Percentiles rank a stretch among this genome's conserved stretches.
phyloP scores from a whole-genome alignment of 352 stramenopile species.

The Elongisporangium prolatum region DNA sequence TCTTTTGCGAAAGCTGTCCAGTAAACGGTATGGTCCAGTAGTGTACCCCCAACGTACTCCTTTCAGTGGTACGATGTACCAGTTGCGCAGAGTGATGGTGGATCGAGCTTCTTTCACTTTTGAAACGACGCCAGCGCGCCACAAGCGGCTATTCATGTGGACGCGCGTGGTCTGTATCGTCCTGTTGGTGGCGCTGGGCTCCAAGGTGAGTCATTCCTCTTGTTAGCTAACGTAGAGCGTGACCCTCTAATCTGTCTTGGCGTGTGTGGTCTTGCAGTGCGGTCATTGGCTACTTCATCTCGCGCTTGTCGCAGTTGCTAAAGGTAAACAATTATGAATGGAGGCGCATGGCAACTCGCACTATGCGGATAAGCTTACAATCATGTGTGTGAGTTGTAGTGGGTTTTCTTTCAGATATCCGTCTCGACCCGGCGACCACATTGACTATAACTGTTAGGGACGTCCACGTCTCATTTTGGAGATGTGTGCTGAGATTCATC shows the following conservation, averaged over 20 bases:
- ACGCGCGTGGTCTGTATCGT: background rate
- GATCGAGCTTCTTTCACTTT: too few relatives aligned
- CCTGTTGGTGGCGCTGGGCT: conserved; percentile 4
- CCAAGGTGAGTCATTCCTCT: too few relatives aligned
- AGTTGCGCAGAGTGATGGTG: too few relatives aligned
- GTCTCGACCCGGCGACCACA: conserved; percentile 24
- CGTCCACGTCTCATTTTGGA: conserved; percentile 54
- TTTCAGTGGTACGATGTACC: background rate
- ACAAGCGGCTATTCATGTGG: background rate
- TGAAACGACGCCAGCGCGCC: background rate
- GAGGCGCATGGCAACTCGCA: conserved; percentile 10
- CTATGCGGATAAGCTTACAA: conserved; percentile 8
- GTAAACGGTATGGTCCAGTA: background rate
- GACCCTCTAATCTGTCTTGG: conserved; percentile 10
- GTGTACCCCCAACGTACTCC: conserved; percentile 3
- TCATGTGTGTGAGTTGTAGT: conserved; percentile 14
- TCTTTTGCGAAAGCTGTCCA: background rate
- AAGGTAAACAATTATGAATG: background rate
- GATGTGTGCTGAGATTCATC: conserved; percentile 45
- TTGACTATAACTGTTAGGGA: conserved; percentile 32
- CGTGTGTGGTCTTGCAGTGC: background rate
- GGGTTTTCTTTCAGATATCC: conserved; percentile 46
- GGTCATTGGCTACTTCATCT: background rate
- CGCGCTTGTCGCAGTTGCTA: background rate
- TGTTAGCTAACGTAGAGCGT: too few relatives aligned